Base-by-base conservation (phyloP, 306 rosid species). In the Casuarina glauca region DNA sequence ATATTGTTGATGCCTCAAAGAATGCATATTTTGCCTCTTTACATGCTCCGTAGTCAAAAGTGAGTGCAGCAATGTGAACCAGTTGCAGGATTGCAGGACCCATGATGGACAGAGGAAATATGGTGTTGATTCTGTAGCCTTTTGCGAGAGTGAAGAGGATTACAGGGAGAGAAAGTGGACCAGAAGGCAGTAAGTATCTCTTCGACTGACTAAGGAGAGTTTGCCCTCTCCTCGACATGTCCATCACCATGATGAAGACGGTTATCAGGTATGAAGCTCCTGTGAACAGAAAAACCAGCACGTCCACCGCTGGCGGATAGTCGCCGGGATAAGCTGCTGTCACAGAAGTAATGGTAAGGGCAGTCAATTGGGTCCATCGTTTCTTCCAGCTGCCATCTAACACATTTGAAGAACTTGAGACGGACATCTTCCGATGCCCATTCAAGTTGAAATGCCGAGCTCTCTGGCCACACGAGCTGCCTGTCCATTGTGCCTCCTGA, bases 311-410 rank as follows among this genome's bases (percentile, higher is more conserved):
- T 35, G 77, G 78, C 3, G 93, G 87, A n/a, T 89, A 89, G 79
- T 94, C 84, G 75, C 87, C 82, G 20, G 97, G 89, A 63, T 94
- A 87, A 41, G 81, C 74, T n/a, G 79, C 86, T 89, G 69, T 92
- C 97, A 67, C 98, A 94, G 74, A 81, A 89, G 79, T 94, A 94
- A 80, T 94, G 97, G 76, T 86, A 91, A 77, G 98, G 98, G 84
- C 97, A 94, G 66, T 48, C 83, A 61, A 80, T 77, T 78, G 89
- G 81, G 48, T 94, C 97, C 76, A 90, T 71, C 41, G 97, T 89
- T 83, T 89, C 97, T 86, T 94, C 97, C 45, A 90, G 79, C 84
- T 94, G 98, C 97, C 98, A 94, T 76, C 92, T 88, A n/a, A 87
- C 76, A 79, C 98, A 94, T 80, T 94, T 92, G 92, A 90, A 90